Conservation (phyloP, 192 early-diverging fungal genomes). For the Coemansia sp. region DNA sequence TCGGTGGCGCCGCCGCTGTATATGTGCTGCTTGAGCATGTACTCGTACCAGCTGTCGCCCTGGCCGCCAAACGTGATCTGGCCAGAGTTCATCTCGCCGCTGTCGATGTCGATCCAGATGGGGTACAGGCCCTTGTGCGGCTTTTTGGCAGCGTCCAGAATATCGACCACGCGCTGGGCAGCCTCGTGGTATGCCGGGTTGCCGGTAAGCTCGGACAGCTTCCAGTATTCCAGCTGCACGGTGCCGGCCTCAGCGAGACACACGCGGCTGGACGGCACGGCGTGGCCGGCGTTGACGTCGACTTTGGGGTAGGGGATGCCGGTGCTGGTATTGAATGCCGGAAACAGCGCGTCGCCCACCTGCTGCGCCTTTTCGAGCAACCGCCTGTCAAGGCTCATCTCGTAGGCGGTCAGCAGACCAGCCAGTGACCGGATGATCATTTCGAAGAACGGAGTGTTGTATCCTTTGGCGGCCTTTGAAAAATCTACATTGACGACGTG, state of each 20-base stretch:
- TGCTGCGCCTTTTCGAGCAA: slow-evolving; percentile 70
- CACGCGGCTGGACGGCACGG: slow-evolving; percentile 19
- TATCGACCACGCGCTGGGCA: slow-evolving; percentile 58
- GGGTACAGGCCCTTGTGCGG: slow-evolving; percentile 60
- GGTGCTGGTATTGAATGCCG: slow-evolving; percentile 70
- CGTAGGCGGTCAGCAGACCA: slow-evolving; percentile 80
- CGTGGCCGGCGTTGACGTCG: slow-evolving; percentile 48
- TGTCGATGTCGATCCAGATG: slow-evolving; percentile 52
- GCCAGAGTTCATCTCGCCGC: slow-evolving; percentile 27
- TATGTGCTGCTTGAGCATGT: slow-evolving; percentile 54
- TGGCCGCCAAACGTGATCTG: slow-evolving; percentile 51
- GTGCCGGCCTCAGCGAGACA: slow-evolving; percentile 70
- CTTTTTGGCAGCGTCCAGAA: slow-evolving; percentile 44
- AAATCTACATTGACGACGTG: slow-evolving; percentile 65
- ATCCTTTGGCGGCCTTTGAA: slow-evolving; percentile 31
- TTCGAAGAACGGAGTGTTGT: slow-evolving; percentile 73
- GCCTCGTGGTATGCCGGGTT: slow-evolving; percentile 61
- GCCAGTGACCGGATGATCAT: slow-evolving; percentile 78
- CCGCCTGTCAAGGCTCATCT: slow-evolving; percentile 67
- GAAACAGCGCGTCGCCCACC: slow-evolving; percentile 63
- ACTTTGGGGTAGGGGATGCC: slow-evolving; percentile 70
- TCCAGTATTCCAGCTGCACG: slow-evolving; percentile 79
- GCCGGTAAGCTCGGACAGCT: slow-evolving; percentile 74
- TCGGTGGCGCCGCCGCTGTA: slow-evolving; percentile 30
- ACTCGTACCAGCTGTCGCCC: slow-evolving; percentile 57